These are phyloP conservation scores for Cutaneotrichosporon spelunceum DNA, from an alignment of 1,284 basidiomycete species.

Conservation along the genomic window DNA sequence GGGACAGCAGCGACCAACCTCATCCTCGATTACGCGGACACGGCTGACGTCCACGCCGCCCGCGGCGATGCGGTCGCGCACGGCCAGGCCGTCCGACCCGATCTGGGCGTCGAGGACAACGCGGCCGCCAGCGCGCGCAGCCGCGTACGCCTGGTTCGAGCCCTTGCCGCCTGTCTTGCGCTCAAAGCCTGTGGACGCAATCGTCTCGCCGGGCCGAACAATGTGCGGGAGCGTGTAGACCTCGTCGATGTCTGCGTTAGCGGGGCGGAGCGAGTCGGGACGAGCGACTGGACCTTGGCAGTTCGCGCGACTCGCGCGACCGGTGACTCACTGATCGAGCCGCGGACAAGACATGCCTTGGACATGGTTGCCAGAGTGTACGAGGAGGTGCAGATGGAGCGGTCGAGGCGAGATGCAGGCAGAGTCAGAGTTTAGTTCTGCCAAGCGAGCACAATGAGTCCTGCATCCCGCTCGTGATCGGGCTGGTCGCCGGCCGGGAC, in stretches of 20 bases:
- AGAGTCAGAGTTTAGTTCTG: too few relatives aligned
- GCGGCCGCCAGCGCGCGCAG: conserved; percentile 47
- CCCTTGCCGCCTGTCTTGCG: conserved; percentile 55
- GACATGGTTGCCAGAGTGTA: conserved; percentile 7
- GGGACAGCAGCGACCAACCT: conserved; percentile 23
- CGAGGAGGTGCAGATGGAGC: too few relatives aligned
- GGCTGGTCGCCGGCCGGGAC: not conserved
- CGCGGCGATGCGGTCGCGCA: conserved; percentile 29
- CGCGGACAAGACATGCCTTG: conserved; percentile 18
- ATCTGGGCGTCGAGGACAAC: conserved; percentile 50
- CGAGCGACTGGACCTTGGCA: not conserved
- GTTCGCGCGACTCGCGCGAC: not conserved
- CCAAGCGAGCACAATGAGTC: too few relatives aligned
- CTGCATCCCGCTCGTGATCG: not conserved
- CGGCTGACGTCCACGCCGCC: conserved; percentile 45
- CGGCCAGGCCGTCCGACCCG: conserved; percentile 50
- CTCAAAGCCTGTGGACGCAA: conserved; percentile 50
- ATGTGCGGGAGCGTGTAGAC: conserved; percentile 54
- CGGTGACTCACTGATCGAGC: conserved; percentile 17
- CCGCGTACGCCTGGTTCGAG: conserved; percentile 54
- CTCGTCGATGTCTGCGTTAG: conserved; percentile 32
- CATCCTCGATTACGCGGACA: conserved; percentile 35
- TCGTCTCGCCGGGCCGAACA: conserved; percentile 54
- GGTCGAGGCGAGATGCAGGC: not conserved
- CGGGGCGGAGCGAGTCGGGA: not conserved